Conservation (phyloP, 1,284 basidiomycete genomes). For the Kwoniella shivajii region DNA sequence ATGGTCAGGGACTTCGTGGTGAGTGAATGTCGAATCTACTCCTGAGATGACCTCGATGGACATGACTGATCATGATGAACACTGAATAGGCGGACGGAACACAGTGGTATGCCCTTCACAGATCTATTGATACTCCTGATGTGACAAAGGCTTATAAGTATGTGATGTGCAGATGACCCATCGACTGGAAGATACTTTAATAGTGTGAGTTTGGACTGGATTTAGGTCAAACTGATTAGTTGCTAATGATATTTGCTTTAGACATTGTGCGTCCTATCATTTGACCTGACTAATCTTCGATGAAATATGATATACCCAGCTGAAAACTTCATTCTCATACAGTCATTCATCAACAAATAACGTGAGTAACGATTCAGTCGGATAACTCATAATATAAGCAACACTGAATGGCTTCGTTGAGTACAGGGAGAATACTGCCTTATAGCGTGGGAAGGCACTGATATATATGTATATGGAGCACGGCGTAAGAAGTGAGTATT, state of each 20-base stretch:
- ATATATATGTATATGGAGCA: slow-evolving; percentile 35
- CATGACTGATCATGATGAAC: background rate
- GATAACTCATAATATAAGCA: background rate
- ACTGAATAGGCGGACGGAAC: slow-evolving; percentile 20
- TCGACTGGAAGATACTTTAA: slow-evolving; percentile 18
- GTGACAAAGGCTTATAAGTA: background rate
- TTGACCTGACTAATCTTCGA: background rate
- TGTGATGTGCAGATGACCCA: slow-evolving; percentile 9
- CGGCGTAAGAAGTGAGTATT: slow-evolving; percentile 34
- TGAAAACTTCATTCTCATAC: background rate
- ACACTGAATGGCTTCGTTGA: too few species aligned
- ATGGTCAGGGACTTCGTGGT: slow-evolving; percentile 30
- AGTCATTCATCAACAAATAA: slow-evolving; percentile 27
- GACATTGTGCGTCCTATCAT: slow-evolving; percentile 20
- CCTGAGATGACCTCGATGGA: too few species aligned
- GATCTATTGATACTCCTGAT: too few species aligned
- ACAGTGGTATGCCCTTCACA: slow-evolving; percentile 17
- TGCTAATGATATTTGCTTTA: background rate
- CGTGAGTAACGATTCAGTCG: slow-evolving; percentile 11
- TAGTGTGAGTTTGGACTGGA: slow-evolving; percentile 14
- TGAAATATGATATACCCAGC: background rate
- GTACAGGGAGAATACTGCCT: slow-evolving; percentile 34
- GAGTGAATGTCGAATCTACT: too few species aligned
- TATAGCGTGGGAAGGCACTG: slow-evolving; percentile 34
- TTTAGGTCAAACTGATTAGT: background rate